Evolutionary conservation across 495 filamentous ascomycete species (phyloP), one percentile per base, ranked within the genome.

Genomic region (Choiromyces venosus): DNA sequence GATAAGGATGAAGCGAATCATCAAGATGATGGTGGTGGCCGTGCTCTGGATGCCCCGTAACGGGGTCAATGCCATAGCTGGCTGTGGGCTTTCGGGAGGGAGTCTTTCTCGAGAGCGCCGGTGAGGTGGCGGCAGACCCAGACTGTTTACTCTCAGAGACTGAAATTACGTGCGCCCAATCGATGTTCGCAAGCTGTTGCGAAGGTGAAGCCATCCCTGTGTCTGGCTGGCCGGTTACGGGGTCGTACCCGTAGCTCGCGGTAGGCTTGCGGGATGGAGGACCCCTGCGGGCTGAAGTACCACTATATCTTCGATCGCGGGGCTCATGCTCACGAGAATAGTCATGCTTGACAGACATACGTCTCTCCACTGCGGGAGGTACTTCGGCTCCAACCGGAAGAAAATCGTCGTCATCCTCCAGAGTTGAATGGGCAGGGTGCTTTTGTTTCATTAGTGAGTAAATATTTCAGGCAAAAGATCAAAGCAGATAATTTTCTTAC

Each of bases 21-120:
- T 33, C 25, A 16, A 61, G 52, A 42, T 79, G 66, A 40, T 67
- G 61, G 66, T 66, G 61, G 74, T 80, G 76, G 68, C 78, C 33
- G 71, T 76, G 72, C 71, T 81, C 52, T 65, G 64, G 72, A 73
- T 78, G 21, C 56, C 82, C 67, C 71, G 83, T 74, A 75, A 82
- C 39, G 65, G 82, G 74, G 71, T 84, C 78, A 36, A 80, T 73
- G 14, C 78, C 78, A 67, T 80, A 71, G 66, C 86, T 86, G 65
- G 81, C 79, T 25, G 78, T 76, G 35, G 83, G 82, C 76, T 84
- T 84, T 19, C 84, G 83, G 35, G 82, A 84, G 52, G 85, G 84
- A 64, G 85, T 82, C n/a, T 85, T 85, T 37, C 83, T 82, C 67
- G 67, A n/a, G n/a, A 61, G 68, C 37, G 39, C 37, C n/a, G 66